Percentiles rank a stretch among this genome's conserved stretches.
phyloP scores from a whole-genome alignment of 2,329 filamentous ascomycete species.

The Penicillium sp. region DNA sequence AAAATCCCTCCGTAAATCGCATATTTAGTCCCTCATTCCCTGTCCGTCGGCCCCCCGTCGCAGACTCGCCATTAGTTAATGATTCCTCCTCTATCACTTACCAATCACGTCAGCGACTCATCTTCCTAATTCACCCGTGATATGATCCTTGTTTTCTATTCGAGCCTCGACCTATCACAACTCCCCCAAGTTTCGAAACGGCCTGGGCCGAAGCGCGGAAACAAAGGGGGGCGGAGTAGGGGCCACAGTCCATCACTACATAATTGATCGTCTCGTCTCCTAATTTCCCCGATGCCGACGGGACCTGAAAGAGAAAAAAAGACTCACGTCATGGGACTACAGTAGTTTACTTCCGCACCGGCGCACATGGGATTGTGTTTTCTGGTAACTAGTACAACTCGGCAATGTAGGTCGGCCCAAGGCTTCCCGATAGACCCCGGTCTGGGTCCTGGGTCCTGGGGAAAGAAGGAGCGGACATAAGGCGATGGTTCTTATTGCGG shows the following conservation, averaged over 20 bases:
- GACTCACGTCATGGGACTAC: conserved; percentile 27
- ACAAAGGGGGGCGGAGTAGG: conserved; percentile 1
- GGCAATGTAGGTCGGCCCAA: background rate
- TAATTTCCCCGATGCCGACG: conserved; percentile 29
- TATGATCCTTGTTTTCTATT: conserved; percentile 17
- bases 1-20: background rate
- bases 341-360: background rate
- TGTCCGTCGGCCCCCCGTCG: conserved; percentile 12
- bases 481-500: background rate
- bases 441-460: background rate
- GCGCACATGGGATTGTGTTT: background rate
- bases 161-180: conserved; percentile 25
- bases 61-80: background rate
- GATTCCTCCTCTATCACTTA: conserved; percentile 4
- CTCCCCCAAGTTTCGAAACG: conserved; percentile 21
- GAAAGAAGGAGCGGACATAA: background rate
- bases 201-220: conserved; percentile 25
- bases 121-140: conserved; percentile 36
- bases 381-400: background rate
- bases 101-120: conserved; percentile 25
- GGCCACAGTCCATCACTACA: background rate
- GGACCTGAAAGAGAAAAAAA: background rate
- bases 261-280: conserved; percentile 22
- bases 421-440: background rate
- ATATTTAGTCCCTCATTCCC: background rate